Base-by-base conservation (phyloP, 2,329 filamentous ascomycete genomes). In the Calonectria pseudoturangicola region DNA sequence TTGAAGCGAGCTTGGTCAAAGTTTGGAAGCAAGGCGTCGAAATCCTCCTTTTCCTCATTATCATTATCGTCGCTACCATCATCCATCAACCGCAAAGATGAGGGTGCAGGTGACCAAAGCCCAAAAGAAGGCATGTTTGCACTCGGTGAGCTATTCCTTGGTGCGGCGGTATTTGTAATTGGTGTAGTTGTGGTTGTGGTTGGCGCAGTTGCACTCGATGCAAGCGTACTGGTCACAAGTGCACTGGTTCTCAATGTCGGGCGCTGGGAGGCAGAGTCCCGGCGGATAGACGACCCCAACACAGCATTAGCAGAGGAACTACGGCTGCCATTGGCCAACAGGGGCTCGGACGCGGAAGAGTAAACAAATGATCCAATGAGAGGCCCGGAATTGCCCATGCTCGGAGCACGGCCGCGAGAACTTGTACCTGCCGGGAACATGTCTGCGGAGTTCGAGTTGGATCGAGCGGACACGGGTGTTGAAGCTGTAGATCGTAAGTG, bases 401-500 rank as follows among this genome's bases (percentile, higher is more conserved):
- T 80, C 41, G 78, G 79, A 27, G 75, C 76, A 10, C 79, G 79
- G 21, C 79, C 79, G 21, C 79, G 78, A 36, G 68, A 74, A 21
- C 71, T 62, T 50, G 62, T 50, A 47, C 73, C 39, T 3, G 64
- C 41, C 15, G 67, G 66, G 36, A 80, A 77, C 63, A 80, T 50
- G 84, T 78, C 63, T 82, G 78, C 75, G 82, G 79, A 73, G 6
- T 77, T 78, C 6, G 82, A 73, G 7, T 78, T 78, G 5, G 82
- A 81, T 71, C 82, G 79, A 18, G 81, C 75, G 45, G 83, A 83
- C 73, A 79, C 77, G 1, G 85, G 83, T 21, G 83, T 84, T 2
- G 83, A 84, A 5, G 80, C 77, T 15, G 78, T 84, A 36, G 85
- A 84, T 7, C 91, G 89, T 3, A 96, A 85, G 79, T 97, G 94